A percentile compares a stretch with the other conserved stretches of the same genome.
Evolutionary conservation across 768 basidiomycete species (phyloP).

Genomic region (Mycena haematopus): DNA sequence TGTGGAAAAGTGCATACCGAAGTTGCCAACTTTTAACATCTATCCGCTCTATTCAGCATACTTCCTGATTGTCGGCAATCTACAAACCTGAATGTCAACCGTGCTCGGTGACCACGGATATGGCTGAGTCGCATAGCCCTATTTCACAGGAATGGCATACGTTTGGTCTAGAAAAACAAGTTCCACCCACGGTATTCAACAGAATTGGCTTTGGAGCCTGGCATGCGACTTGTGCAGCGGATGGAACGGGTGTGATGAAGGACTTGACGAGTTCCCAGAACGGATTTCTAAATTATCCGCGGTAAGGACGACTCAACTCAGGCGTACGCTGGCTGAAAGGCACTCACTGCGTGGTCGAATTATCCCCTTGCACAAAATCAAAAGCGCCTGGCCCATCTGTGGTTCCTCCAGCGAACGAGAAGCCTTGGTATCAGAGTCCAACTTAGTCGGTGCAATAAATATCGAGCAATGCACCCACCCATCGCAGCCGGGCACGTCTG

Average conservation of each 20-base stretch:
- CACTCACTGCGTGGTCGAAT: background rate
- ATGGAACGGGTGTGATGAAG: constrained; percentile 66
- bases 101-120: constrained; percentile 76
- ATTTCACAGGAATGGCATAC: background rate
- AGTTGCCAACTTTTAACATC: constrained; percentile 76
- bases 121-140: constrained; percentile 71
- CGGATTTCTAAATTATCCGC: constrained; percentile 6
- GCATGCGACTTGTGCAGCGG: constrained; percentile 67
- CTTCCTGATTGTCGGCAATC: background rate
- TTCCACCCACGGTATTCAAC: constrained; percentile 63
- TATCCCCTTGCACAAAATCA: background rate
- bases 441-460: constrained; percentile 5
- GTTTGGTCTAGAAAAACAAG: too few species aligned
- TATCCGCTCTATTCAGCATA: background rate
- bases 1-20: too few species aligned
- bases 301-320: background rate
- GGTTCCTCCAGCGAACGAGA: constrained; percentile 4
- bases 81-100: constrained; percentile 64
- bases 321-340: background rate
- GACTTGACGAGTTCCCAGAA: constrained; percentile 75
- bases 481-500: constrained; percentile 80
- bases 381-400: background rate
- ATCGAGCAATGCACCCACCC: constrained; percentile 49
- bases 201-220: constrained; percentile 82
- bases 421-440: background rate